Evolutionary conservation across 169 alveolate species (phyloP).

Genomic region (Eimeria zaria): DNA sequence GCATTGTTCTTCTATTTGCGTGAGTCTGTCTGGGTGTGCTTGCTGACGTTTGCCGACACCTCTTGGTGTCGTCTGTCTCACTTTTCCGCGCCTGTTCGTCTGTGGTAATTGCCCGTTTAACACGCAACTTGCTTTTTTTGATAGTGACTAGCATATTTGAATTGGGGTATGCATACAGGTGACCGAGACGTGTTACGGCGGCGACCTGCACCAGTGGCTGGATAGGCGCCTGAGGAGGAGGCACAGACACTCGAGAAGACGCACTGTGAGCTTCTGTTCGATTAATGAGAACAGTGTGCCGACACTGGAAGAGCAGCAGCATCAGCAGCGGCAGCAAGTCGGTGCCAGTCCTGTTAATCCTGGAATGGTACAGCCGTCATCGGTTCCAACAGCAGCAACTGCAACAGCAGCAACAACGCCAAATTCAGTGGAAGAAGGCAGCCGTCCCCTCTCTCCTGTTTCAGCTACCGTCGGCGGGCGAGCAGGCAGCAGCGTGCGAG

Average conservation of each 20-base stretch:
- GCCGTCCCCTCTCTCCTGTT: neutral
- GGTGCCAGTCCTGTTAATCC: neutral
- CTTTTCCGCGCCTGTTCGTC: neutral
- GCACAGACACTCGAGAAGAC: slow-evolving; percentile 13
- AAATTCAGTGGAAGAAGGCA: slow-evolving; percentile 12
- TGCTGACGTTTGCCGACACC: neutral
- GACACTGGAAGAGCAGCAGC: neutral
- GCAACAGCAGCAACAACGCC: slow-evolving; percentile 32
- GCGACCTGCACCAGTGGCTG: slow-evolving; percentile 79
- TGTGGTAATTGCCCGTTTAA: neutral
- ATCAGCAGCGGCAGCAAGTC: neutral
- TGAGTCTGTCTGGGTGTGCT: neutral
- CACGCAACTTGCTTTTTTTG: neutral
- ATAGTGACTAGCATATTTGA: neutral
- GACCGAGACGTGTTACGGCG: slow-evolving; percentile 79
- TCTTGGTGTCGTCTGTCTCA: neutral
- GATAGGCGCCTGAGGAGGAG: slow-evolving; percentile 63
- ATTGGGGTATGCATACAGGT: slow-evolving; percentile 32
- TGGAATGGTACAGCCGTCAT: neutral
- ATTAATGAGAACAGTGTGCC: neutral
- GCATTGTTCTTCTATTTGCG: too few relatives aligned
- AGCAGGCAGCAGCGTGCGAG: slow-evolving; percentile 31
- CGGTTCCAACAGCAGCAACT: neutral
- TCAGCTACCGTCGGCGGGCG: neutral
- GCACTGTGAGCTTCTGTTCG: neutral